phyloP scores from a whole-genome alignment of 768 basidiomycete species.

The Porpolomopsis calyptriformis region DNA sequence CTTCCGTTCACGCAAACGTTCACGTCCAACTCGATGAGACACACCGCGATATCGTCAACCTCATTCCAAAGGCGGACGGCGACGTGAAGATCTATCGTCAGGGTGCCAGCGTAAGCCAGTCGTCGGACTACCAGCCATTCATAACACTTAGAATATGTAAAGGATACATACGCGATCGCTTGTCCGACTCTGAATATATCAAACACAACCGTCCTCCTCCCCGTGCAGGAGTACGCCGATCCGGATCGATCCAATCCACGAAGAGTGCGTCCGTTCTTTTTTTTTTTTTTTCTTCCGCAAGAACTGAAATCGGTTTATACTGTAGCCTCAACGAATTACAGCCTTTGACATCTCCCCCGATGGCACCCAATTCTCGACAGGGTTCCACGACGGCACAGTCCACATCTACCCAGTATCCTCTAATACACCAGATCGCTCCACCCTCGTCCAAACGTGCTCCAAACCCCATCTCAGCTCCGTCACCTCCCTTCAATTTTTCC shows the following conservation, averaged over 20 bases:
- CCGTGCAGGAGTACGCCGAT: constrained; percentile 42
- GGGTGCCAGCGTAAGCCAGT: constrained; percentile 8
- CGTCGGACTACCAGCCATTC: neutral
- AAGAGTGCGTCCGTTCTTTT: constrained; percentile 20
- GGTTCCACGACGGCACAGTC: constrained; percentile 50
- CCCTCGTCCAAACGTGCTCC: constrained; percentile 17
- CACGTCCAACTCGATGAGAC: constrained; percentile 41
- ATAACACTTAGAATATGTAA: constrained; percentile 1
- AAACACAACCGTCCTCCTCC: constrained; percentile 37
- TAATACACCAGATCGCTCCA: constrained; percentile 11
- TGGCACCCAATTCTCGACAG: constrained; percentile 45
- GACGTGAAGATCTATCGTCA: constrained; percentile 28
- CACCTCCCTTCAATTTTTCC: constrained; percentile 54
- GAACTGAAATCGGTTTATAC: neutral
- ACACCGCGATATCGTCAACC: constrained; percentile 37
- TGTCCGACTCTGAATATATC: constrained; percentile 39
- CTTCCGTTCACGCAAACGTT: constrained; percentile 58
- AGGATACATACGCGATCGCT: constrained; percentile 31
- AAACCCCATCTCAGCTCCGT: constrained; percentile 41
- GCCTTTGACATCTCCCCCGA: constrained; percentile 57
- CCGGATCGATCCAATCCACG: constrained; percentile 32
- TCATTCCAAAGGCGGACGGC: constrained; percentile 39
- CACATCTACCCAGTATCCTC: constrained; percentile 33
- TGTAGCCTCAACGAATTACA: constrained; percentile 44
- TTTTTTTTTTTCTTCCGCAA: neutral